Base-by-base conservation (phyloP, 352 stramenopile genomes). In the Phytophthora rubi region DNA sequence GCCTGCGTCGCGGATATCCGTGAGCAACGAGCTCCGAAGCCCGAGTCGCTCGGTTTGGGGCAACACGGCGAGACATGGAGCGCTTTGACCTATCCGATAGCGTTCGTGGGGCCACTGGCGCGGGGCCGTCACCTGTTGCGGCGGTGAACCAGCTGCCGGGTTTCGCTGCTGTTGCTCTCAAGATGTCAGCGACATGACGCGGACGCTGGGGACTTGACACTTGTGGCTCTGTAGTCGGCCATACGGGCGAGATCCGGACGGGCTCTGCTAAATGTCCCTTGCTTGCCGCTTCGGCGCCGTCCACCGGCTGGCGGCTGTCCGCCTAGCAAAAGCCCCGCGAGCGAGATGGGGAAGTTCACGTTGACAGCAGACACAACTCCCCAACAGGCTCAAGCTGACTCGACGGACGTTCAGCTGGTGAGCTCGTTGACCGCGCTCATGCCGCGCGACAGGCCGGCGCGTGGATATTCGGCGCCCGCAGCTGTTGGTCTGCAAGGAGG, bases 171-270 rank as follows among this genome's bases (percentile, higher is more conserved):
- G 44, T 52, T 68, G 33, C 52, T 76, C 60, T 65, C 47, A 62
- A 70, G 72, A 70, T 79, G 53, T 62, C 63, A 65, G 72, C 63
- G 72, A 76, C 72, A 79, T 71, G 68, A 73, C 59, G 44, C 62
- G 65, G 75, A 6, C 53, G 58, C 66, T 48, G 59, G 62, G 62
- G 28, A 23, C 32, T 58, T 74, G 60, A 70, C 54, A 62, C 57
- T 67, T 73, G 66, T 73, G 62, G 67, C 62, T 64, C 67, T 71
- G 21, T 59, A 53, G 53, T 59, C 26, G 63, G 61, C 65, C 49
- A 73, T 64, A 6, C 59, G 23, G 59, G 23, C 16, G 59, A 65
- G 65, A 73, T 69, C 53, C 58, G 64, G 64, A 76, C 51, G 65
- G 70, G 70, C 65, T 74, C 56, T 77, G 60, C 33, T 72, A 71